phyloP scores from a whole-genome alignment of 306 rosid species.

The Cucurbita moschata region DNA sequence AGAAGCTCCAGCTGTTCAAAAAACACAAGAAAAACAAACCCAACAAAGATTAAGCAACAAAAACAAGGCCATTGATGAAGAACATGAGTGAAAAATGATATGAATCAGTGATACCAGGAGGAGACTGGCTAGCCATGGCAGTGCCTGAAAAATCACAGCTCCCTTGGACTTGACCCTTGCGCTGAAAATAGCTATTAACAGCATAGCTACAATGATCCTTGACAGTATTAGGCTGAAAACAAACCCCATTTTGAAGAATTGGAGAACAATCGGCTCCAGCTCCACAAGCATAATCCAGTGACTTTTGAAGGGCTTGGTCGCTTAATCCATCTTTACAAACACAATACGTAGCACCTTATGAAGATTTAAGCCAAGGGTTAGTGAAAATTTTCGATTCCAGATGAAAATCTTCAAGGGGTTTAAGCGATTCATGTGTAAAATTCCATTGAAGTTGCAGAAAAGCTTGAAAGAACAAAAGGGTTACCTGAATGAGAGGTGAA shows the following conservation, averaged over 20 bases:
- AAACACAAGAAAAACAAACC: not conserved
- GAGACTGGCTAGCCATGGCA: constrained; percentile 28
- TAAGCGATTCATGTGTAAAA: not conserved
- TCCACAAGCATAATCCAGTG: constrained; percentile 92
- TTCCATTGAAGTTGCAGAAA: not conserved
- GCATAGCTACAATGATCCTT: constrained; percentile 87
- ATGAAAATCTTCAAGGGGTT: not conserved
- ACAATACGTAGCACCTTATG: constrained; percentile 60
- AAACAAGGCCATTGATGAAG: not conserved
- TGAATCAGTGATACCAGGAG: constrained; percentile 36
- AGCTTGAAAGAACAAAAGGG: constrained; percentile 5
- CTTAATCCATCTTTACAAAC: constrained; percentile 65
- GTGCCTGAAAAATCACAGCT: constrained; percentile 72
- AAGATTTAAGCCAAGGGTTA: not conserved
- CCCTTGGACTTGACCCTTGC: constrained; percentile 41
- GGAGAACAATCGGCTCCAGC: constrained; percentile 81
- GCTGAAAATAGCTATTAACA: constrained; percentile 82
- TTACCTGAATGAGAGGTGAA: constrained; percentile 68
- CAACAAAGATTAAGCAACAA: not conserved
- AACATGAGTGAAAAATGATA: not conserved
- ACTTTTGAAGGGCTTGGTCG: constrained; percentile 59
- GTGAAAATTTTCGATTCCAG: not conserved
- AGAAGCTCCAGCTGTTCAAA: constrained; percentile 38
- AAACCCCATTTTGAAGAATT: constrained; percentile 49
- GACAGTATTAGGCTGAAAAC: constrained; percentile 70